Evolutionary conservation across 1,139 yeast genomes (phyloP).

Genomic region (Nakaseomyces nivariensis): DNA sequence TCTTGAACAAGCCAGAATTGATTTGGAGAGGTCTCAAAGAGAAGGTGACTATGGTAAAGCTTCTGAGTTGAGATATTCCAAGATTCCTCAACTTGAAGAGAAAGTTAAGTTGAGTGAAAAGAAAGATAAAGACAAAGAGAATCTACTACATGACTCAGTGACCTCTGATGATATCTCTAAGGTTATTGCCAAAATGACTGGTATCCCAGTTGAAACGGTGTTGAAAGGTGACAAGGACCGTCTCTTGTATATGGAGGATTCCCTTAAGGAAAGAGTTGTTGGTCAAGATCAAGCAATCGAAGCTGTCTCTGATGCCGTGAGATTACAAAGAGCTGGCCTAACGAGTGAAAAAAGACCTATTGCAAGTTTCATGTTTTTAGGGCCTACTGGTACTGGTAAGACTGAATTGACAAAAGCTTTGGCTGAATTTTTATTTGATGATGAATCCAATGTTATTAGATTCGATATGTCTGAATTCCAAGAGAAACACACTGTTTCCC

Average conservation of each 20-base stretch:
- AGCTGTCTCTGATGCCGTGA: constrained; percentile 86
- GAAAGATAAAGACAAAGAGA: constrained; percentile 28
- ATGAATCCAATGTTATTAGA: constrained; percentile 73
- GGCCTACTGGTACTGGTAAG: constrained; percentile 98
- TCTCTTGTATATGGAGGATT: constrained; percentile 74
- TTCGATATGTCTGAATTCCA: constrained; percentile 98
- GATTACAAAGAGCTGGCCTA: constrained; percentile 91
- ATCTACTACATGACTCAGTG: constrained; percentile 78
- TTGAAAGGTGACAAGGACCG: constrained; percentile 93
- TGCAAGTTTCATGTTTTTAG: constrained; percentile 90
- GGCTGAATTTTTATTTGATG: constrained; percentile 85
- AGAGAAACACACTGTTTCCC: constrained; percentile 81
- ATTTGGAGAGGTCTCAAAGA: constrained; percentile 73
- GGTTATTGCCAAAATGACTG: constrained; percentile 90
- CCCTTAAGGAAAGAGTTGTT: constrained; percentile 66
- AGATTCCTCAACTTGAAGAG: constrained; percentile 68
- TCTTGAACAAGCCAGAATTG: constrained; percentile 74
- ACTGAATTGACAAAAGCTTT: constrained; percentile 88
- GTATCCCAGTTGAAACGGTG: constrained; percentile 85
- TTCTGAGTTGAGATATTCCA: constrained; percentile 78
- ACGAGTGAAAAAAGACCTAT: constrained; percentile 91
- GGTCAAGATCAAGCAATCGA: constrained; percentile 94
- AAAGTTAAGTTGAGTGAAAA: constrained; percentile 46
- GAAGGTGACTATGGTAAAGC: constrained; percentile 82
- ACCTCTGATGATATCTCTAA: constrained; percentile 88